Evolutionary conservation across 2,329 filamentous ascomycete genomes (phyloP), one percentile per base, ranked within the genome.

Genomic region (Colletotrichum spaethianum): DNA sequence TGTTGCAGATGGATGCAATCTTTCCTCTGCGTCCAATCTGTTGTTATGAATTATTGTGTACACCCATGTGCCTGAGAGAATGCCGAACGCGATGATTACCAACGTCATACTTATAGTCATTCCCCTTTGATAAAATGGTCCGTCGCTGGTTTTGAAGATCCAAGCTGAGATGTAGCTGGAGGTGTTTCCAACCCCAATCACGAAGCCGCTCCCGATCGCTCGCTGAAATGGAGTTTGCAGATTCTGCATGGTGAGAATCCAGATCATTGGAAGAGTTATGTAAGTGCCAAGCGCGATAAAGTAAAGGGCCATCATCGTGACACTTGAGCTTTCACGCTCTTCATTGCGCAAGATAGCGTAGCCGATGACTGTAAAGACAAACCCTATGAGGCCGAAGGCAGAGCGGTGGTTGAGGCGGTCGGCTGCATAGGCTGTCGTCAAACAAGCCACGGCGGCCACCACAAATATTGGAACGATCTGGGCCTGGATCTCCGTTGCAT

Each of bases 131-230:
- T 75, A 75, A 44, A 63, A 67, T 4, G 74, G 74, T 1, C 63
- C 74, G 28, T 74, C 70, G 40, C 70, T 74, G 12, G 63, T 75
- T 26, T 69, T 74, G 55, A 75, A 75, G 59, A 75, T 74, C 74
- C 74, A 75, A 8, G 74, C 67, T 9, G 74, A 75, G 31, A 75
- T 72, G 59, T 75, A 75, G 5, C 66, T 44, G 6, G 71, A 52
- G 9, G 83, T 56, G 80, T 83, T 53, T 80, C 83, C 74, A 80
- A 83, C 50, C 80, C 81, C 42, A 81, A 87, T 61, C 79, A 80
- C 42, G 80, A 86, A 53, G 78, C 84, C 55, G 74, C 72, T 23
- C 73, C 79, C 40, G 75, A 79, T 50, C 74, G 74, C 74, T 26
- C 73, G 66, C 50, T 75, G 74, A 20, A 75, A 75, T 3, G 74